These are phyloP conservation scores for Volvariella volvacea DNA, from an alignment of 1,284 basidiomycete species.

Conservation along the genomic window DNA sequence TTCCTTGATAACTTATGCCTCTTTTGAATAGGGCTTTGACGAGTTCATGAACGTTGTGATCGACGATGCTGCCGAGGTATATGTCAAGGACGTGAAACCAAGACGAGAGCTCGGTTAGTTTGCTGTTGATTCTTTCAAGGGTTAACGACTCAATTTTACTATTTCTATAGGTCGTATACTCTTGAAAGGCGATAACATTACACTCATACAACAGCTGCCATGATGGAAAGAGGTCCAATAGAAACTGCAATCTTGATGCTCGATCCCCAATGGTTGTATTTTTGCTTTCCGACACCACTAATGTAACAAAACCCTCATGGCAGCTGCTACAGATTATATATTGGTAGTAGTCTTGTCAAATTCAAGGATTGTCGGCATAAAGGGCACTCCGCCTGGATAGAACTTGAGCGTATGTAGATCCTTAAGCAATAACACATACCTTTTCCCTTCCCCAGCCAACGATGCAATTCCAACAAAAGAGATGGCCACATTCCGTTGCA, in stretches of 20 bases:
- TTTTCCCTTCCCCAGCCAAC: slow-evolving; percentile 87
- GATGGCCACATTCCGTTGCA: slow-evolving; percentile 89
- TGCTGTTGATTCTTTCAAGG: too few relatives aligned
- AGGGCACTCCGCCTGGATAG: slow-evolving; percentile 73
- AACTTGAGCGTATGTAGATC: slow-evolving; percentile 3
- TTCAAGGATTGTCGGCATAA: slow-evolving; percentile 77
- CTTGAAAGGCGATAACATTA: slow-evolving; percentile 95
- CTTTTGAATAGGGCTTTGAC: slow-evolving; percentile 80
- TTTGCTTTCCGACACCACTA: slow-evolving; percentile 1
- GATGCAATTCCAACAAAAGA: slow-evolving; percentile 94
- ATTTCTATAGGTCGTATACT: slow-evolving; percentile 95
- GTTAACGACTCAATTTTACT: too few relatives aligned
- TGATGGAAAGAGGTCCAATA: slow-evolving; percentile 12
- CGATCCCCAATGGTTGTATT: slow-evolving; percentile 9
- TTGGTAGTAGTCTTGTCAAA: slow-evolving; percentile 68
- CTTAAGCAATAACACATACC: slow-evolving; percentile 28
- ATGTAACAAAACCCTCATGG: neutral
- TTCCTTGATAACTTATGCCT: slow-evolving; percentile 5
- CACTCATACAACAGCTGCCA: slow-evolving; percentile 76
- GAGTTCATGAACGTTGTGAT: slow-evolving; percentile 99
- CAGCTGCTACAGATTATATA: slow-evolving; percentile 69
- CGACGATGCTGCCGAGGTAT: slow-evolving; percentile 94
- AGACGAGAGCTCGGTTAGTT: slow-evolving; percentile 80
- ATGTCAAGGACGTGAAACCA: slow-evolving; percentile 81
- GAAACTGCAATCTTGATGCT: neutral